Base-by-base conservation (phyloP, 192 early-diverging fungal genomes). In the Coemansia sp. region DNA sequence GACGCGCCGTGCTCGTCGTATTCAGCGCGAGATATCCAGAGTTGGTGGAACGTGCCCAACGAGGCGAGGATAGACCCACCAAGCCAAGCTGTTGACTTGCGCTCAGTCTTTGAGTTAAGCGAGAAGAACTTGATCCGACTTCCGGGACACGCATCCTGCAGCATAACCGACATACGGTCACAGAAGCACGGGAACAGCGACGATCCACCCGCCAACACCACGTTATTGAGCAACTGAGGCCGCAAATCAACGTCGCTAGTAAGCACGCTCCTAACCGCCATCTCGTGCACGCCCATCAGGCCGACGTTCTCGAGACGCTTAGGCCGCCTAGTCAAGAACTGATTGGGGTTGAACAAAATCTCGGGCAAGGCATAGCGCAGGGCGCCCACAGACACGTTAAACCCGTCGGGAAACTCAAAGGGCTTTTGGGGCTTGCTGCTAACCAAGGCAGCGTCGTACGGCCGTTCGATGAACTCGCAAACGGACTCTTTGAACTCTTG, bases 1-100 rank as follows among this genome's bases (percentile, higher is more conserved):
- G 85, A 83, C 34, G 91, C 87, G 52, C 94, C 94, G 40, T 87
- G 85, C 74, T 99, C 98, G 38, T 94, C 91, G 73, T 97, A 99
- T 81, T 99, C 96, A 24, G 94, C 87, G 70, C 92, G 92, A 31
- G 96, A 97, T 11, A 99, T 92, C 98, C 98, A 99, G 62, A 99
- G 87, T 84, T 98, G 98, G 73, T 98, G 96, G 88, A 99, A 99
- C 0, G 95, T 96, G 66, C 95, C 95, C 66, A 99, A 73, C 3
- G 95, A 97, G 3, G 94, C 91, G 60, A 99, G 82, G 46, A 99
- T 95, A 1, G 97, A 98, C 6, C 97, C 97, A 52, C 98, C 98
- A 38, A 98, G 88, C 98, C 98, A 99, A 33, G 94, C 87, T n/a
- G 94, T 91, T 69, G 94, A 96, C 71, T 92, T 92, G 65, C 96